A percentile compares a stretch with the other conserved stretches of the same genome.
Conservation (phyloP, 2,329 filamentous ascomycete genomes). For the Neurospora sp. region DNA sequence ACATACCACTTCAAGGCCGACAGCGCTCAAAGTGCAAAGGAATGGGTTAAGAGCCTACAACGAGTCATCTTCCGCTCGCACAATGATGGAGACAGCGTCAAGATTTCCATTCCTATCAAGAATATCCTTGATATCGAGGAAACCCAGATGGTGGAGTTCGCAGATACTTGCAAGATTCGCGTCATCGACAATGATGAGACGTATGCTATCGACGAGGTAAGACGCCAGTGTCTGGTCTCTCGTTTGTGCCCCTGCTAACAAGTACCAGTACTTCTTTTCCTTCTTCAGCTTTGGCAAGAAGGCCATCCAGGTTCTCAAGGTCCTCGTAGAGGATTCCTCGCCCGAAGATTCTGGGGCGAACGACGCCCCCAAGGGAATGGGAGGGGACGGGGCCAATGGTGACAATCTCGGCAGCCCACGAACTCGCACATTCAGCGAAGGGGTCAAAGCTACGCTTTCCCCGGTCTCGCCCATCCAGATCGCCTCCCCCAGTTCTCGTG, state of each 20-base stretch:
- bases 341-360: slow-evolving; percentile 29
- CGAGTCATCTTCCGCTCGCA: slow-evolving; percentile 92
- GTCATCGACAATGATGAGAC: slow-evolving; percentile 92
- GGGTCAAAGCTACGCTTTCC: slow-evolving; percentile 51
- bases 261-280: slow-evolving; percentile 76
- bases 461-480: slow-evolving; percentile 36
- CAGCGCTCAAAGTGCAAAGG: slow-evolving; percentile 76
- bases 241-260: slow-evolving; percentile 16
- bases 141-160: slow-evolving; percentile 80
- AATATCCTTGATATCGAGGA: slow-evolving; percentile 92
- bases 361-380: slow-evolving; percentile 7
- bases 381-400: slow-evolving; percentile 2
- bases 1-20: slow-evolving; percentile 86
- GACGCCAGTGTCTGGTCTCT: slow-evolving; percentile 7
- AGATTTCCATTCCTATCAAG: slow-evolving; percentile 80
- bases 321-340: slow-evolving; percentile 57
- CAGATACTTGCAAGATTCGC: slow-evolving; percentile 85
- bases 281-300: slow-evolving; percentile 84
- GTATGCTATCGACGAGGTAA: slow-evolving; percentile 86
- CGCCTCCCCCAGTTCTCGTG: slow-evolving; percentile 40
- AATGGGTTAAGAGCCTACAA: slow-evolving; percentile 92
- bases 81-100: slow-evolving; percentile 94
- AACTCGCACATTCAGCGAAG: slow-evolving; percentile 38
- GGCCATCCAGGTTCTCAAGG: slow-evolving; percentile 67
- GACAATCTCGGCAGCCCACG: slow-evolving; percentile 22